Percentiles rank a stretch among this genome's conserved stretches.
Evolutionary conservation across 345 rosid genomes (phyloP).

Genomic region (Populus davidiana): DNA sequence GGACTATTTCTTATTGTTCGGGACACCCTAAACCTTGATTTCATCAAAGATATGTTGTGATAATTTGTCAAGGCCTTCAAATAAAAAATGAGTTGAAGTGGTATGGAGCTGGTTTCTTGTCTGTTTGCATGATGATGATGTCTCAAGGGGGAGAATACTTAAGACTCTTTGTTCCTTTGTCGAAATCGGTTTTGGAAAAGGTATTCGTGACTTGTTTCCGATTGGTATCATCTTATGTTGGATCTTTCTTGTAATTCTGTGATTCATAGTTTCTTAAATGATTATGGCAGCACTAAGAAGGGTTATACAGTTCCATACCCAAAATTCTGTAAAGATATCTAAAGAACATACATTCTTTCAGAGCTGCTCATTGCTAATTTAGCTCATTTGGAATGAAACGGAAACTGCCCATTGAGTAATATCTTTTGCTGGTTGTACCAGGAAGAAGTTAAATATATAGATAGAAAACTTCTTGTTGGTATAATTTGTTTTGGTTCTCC

Average conservation of each 20-base stretch:
- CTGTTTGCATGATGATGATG: slow-evolving; percentile 8
- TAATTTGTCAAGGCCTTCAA: slow-evolving; percentile 7
- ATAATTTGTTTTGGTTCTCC: neutral
- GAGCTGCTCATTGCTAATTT: neutral
- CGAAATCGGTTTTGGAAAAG: slow-evolving; percentile 15
- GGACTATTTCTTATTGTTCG: slow-evolving; percentile 82
- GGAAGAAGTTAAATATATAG: neutral
- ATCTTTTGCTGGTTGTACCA: neutral
- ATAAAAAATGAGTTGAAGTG: neutral
- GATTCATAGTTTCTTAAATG: slow-evolving; percentile 13
- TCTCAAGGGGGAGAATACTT: neutral
- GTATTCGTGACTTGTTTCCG: slow-evolving; percentile 17
- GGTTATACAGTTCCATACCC: slow-evolving; percentile 7
- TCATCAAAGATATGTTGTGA: slow-evolving; percentile 75
- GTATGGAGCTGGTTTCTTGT: slow-evolving; percentile 5
- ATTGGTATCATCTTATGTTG: neutral
- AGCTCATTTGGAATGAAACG: neutral
- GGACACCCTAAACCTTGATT: slow-evolving; percentile 87
- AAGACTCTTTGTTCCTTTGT: slow-evolving; percentile 11
- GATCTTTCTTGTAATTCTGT: slow-evolving; percentile 20
- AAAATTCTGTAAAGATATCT: slow-evolving; percentile 3
- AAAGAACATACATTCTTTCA: slow-evolving; percentile 3
- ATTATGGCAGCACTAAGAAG: slow-evolving; percentile 2
- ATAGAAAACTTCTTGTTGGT: neutral
- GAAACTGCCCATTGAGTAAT: neutral